Conservation (phyloP, 2,329 filamentous ascomycete species). For the Aspergillus awamori region DNA sequence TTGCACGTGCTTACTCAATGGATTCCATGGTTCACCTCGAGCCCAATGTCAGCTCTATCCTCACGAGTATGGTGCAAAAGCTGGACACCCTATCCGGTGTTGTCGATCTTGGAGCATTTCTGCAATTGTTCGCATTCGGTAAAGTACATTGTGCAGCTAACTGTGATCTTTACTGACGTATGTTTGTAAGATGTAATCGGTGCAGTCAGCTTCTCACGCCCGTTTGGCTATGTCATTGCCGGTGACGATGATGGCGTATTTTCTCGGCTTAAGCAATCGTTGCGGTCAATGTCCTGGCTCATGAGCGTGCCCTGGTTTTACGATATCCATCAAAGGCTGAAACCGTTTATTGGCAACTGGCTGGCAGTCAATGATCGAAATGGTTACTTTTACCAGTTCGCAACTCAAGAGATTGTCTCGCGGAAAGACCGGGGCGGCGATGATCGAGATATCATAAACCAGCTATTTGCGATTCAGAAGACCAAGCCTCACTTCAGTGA, state of each 20-base stretch:
- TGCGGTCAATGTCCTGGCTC: conserved; percentile 4
- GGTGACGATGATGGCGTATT: conserved; percentile 1
- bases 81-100: not conserved
- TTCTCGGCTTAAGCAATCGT: not conserved
- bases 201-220: conserved; percentile 6
- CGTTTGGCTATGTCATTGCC: not conserved
- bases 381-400: conserved; percentile 1
- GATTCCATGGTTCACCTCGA: conserved; percentile 6
- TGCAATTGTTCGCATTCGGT: conserved; percentile 10
- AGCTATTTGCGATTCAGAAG: not conserved
- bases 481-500: not conserved
- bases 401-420: not conserved
- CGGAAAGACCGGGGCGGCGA: conserved; percentile 5
- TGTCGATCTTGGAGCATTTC: not conserved
- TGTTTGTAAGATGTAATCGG: conserved; percentile 2
- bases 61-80: conserved; percentile 1
- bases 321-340: not conserved
- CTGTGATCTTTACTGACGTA: not conserved
- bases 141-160: not conserved
- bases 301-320: not conserved
- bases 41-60: not conserved
- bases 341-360: not conserved
- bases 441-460: not conserved
- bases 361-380: conserved; percentile 5
- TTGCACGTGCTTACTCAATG: conserved; percentile 6